Evolutionary conservation across 768 basidiomycete species (phyloP).

Genomic region (Suillus discolor): DNA sequence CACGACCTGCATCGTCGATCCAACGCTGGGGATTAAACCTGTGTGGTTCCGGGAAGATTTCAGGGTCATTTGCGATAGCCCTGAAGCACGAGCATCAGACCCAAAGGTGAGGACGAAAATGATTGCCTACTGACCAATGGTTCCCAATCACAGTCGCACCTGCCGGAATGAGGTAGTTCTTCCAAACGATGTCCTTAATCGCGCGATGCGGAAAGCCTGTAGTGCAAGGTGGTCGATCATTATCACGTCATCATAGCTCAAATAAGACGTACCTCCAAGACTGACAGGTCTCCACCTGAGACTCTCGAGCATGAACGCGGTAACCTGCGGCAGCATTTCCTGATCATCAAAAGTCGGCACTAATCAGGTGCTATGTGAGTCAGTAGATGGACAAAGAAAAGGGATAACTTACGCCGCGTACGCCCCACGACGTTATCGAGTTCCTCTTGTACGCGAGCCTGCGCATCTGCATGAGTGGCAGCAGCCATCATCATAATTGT

Average conservation of each 20-base stretch:
- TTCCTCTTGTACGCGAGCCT: constrained; percentile 52
- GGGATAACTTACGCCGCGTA: constrained; percentile 22
- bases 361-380: constrained; percentile 10
- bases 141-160: constrained; percentile 41
- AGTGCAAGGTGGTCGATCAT: constrained; percentile 20
- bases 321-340: constrained; percentile 35
- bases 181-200: constrained; percentile 53
- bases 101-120: not conserved
- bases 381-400: not conserved
- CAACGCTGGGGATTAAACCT: constrained; percentile 57
- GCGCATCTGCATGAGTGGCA: constrained; percentile 51
- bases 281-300: constrained; percentile 41
- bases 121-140: constrained; percentile 34
- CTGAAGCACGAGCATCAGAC: constrained; percentile 12
- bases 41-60: constrained; percentile 55
- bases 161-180: constrained; percentile 41
- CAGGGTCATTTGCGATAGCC: constrained; percentile 54
- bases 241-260: not conserved
- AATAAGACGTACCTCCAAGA: constrained; percentile 24
- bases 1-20: constrained; percentile 32
- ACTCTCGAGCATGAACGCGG: constrained; percentile 40
- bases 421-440: constrained; percentile 52
- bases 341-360: constrained; percentile 41
- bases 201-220: constrained; percentile 61
- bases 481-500: constrained; percentile 58